phyloP scores from a whole-genome alignment of 1,284 basidiomycete species.

The Rhizopogon hawkerae region DNA sequence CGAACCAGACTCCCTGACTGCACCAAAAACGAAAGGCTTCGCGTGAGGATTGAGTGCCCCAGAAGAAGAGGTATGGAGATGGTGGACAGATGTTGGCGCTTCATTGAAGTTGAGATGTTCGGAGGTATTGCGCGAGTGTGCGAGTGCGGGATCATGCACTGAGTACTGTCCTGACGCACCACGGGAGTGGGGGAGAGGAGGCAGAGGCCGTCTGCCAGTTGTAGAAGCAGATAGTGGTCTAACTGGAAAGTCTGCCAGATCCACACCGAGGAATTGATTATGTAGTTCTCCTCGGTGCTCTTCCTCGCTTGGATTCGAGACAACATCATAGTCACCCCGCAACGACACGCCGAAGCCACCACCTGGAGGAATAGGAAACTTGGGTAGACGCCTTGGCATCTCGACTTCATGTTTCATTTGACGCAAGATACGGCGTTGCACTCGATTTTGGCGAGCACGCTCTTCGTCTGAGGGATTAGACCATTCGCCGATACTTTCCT shows the following conservation, averaged over 20 bases:
- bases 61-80: conserved; percentile 17
- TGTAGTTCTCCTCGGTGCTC: conserved; percentile 31
- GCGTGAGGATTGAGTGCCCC: conserved; percentile 64
- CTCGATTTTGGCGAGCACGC: conserved; percentile 57
- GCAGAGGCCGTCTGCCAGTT: conserved; percentile 39
- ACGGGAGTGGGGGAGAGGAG: conserved; percentile 59
- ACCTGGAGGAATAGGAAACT: conserved; percentile 67
- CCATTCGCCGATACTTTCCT: conserved; percentile 75
- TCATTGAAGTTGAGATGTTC: conserved; percentile 20
- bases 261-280: conserved; percentile 38
- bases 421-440: conserved; percentile 50
- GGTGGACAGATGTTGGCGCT: conserved; percentile 10
- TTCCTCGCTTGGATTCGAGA: conserved; percentile 79
- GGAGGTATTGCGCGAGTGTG: conserved; percentile 53
- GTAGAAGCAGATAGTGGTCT: conserved; percentile 30
- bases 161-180: conserved; percentile 53
- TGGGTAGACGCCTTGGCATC: conserved; percentile 60
- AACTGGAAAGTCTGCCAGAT: conserved; percentile 27
- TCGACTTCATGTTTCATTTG: conserved; percentile 38
- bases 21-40: conserved; percentile 72
- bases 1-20: conserved; percentile 22
- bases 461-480: conserved; percentile 86
- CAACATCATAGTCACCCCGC: conserved; percentile 51
- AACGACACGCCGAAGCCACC: conserved; percentile 33
- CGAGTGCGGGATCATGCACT: conserved; percentile 49